Percentiles rank a stretch among this genome's conserved stretches.
Conservation (phyloP, 768 basidiomycete species). For the Hirschioporus abietinus region DNA sequence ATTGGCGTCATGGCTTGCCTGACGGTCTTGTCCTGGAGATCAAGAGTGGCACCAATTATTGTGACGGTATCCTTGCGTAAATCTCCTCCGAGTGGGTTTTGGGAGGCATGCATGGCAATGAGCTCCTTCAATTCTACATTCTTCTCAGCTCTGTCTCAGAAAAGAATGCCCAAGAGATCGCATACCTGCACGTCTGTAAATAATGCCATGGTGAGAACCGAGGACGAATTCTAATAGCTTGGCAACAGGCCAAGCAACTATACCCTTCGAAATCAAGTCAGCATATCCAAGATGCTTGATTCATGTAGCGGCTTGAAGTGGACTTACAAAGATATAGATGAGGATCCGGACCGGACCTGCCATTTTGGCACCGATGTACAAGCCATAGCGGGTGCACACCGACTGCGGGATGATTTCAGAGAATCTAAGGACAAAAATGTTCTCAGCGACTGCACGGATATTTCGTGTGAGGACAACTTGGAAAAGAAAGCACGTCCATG, state of each 20-base stretch:
- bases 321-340: conserved; percentile 60
- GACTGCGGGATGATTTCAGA: conserved; percentile 91
- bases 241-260: conserved; percentile 82
- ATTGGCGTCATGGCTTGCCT: conserved; percentile 83
- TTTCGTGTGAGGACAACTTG: too few relatives aligned
- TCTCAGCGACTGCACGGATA: background rate
- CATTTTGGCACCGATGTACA: conserved; percentile 86
- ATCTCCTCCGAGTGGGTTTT: conserved; percentile 75
- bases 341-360: conserved; percentile 61
- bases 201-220: conserved; percentile 85
- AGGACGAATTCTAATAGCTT: conserved; percentile 74
- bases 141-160: background rate
- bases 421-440: conserved; percentile 45
- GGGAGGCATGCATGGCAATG: conserved; percentile 80
- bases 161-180: background rate
- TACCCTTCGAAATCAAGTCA: conserved; percentile 37
- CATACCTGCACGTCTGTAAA: conserved; percentile 70
- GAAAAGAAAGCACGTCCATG: conserved; percentile 14
- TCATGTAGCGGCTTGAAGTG: too few relatives aligned
- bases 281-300: background rate
- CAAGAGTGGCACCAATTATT: conserved; percentile 86
- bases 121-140: conserved; percentile 74
- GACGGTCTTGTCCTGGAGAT: conserved; percentile 80
- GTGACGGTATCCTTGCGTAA: conserved; percentile 81
- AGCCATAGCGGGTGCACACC: conserved; percentile 85